These are phyloP conservation scores for Thielaviopsis populi DNA, from an alignment of 2,329 filamentous ascomycete genomes.

Conservation along the genomic window DNA sequence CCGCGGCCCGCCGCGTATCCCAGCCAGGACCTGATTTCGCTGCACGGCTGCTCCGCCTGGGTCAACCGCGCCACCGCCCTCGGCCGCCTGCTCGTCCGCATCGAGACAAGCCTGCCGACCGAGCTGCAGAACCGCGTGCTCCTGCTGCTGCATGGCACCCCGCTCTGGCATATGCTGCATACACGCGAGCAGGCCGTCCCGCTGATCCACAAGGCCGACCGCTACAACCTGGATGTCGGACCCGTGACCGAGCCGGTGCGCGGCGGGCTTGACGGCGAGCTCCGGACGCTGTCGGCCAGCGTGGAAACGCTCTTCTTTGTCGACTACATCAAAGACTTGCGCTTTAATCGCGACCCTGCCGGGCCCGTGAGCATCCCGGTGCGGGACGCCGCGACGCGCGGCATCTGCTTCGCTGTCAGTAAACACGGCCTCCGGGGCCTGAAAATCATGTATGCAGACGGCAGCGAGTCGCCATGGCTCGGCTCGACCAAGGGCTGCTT, in stretches of 20 bases:
- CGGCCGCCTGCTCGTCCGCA: slow-evolving; percentile 5
- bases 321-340: slow-evolving; percentile 14
- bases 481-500: slow-evolving; percentile 14
- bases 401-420: slow-evolving; percentile 15
- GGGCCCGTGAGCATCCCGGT: background rate
- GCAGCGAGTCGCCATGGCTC: slow-evolving; percentile 12
- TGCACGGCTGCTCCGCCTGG: slow-evolving; percentile 3
- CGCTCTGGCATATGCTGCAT: slow-evolving; percentile 15
- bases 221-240: slow-evolving; percentile 12
- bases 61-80: background rate
- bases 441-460: slow-evolving; percentile 14
- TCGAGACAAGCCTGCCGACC: slow-evolving; percentile 6
- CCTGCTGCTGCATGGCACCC: slow-evolving; percentile 1
- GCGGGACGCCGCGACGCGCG: background rate
- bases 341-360: background rate
- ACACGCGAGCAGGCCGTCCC: slow-evolving; percentile 11
- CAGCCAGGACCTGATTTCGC: slow-evolving; percentile 12
- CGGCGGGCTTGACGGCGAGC: background rate
- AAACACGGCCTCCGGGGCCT: slow-evolving; percentile 15
- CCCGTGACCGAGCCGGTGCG: slow-evolving; percentile 8
- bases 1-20: slow-evolving; percentile 10
- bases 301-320: slow-evolving; percentile 15
- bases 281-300: slow-evolving; percentile 4
- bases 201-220: slow-evolving; percentile 10
- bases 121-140: slow-evolving; percentile 13